Evolutionary conservation across 176 grass and related monocot species (phyloP), one percentile per base, ranked within the genome.

Genomic region (Aegilops tauschii): DNA sequence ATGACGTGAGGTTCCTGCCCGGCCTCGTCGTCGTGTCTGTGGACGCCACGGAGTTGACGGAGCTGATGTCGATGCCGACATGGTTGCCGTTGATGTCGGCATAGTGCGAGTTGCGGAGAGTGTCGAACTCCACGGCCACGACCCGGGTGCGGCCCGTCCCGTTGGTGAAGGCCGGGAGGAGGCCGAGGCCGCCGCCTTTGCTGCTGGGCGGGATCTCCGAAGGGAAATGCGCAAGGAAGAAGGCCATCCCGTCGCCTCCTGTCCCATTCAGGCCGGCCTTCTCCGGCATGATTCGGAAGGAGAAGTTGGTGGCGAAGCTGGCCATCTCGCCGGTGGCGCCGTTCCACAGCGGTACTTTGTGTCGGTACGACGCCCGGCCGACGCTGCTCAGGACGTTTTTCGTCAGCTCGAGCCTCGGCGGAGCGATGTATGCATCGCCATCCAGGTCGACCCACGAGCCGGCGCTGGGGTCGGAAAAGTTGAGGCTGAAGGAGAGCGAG

Each of bases 61-160:
- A 47, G 59, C 84, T 65, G 84, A 84, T 39, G 18, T 77, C 77
- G 20, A 93, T 71, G 4, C 80, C 76, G 4, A 64, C 4, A 58
- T 82, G 59, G 39, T 84, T 47, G 0, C 2, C 1, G 44, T 69
- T 82, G 0, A 4, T 29, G 12, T 89, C 86, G 82, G 54, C 86
- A 0, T 9, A 58, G 54, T 58, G 18, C 54, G 5, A 2, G 37
- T 80, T n/a, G 0, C 20, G 3, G 23, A 4, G 81, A 10, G 81
- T 93, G 52, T 93, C 88, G 69, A 93, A 88, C 50, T 93, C 91
- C 17, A 93, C 71, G 14, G 88, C 88, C 36, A 90, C 74, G n/a
- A 77, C 20, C 4, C 42, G 35, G 35, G 1, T 65, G 4, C 18
- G 14, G 49, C 66, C 80, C 1, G 36, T 78, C 8, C 54, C 54